Evolutionary conservation across 805 yeast species (phyloP), one percentile per base, ranked within the genome.

Genomic region (Ogataea siamensis): DNA sequence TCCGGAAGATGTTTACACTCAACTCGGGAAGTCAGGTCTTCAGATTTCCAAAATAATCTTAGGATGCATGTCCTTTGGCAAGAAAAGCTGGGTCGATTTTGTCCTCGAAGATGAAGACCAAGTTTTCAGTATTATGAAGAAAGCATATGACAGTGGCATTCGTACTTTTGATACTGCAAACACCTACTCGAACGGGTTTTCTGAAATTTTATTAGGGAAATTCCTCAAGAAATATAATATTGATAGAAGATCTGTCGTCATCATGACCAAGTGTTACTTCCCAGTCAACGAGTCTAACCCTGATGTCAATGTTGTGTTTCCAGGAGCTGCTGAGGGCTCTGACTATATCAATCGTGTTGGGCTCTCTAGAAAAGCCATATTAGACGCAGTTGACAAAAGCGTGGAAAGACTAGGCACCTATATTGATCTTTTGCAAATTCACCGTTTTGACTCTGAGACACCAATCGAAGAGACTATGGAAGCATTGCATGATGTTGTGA

Each of bases 21-120:
- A 28, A n/a, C 33, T 38, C 5, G 46, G 40, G 13, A 38, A 34
- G 5, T 32, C 40, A 17, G 35, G 31, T 2, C 58, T 76, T 25
- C 64, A 66, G 42, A 62, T 75, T 23, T 69, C 80, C 21, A 66
- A 65, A 25, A 51, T 75, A 13, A 62, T 76, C 39, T 68, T 75
- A 8, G 82, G 81, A 8, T 73, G 77, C 46, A 74, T 75, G 81
- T 57, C 73, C 3, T 73, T 55, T 46, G 80, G 81, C 8, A 35
- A 42, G n/a, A 68, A 68, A 43, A 28, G 38, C 3, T 71, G 73
- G 73, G 60, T 61, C 2, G 62, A 60, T 9, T 71, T 73, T 74
- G 64, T 69, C 27, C 45, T 64, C 25, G 72, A 67, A 12, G 75
- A 74, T 41, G 74, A 74, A 40, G 73, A 70, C 14, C 46, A 63